Evolutionary conservation across 768 basidiomycete genomes (phyloP).

Genomic region (Termitomyces sp.): DNA sequence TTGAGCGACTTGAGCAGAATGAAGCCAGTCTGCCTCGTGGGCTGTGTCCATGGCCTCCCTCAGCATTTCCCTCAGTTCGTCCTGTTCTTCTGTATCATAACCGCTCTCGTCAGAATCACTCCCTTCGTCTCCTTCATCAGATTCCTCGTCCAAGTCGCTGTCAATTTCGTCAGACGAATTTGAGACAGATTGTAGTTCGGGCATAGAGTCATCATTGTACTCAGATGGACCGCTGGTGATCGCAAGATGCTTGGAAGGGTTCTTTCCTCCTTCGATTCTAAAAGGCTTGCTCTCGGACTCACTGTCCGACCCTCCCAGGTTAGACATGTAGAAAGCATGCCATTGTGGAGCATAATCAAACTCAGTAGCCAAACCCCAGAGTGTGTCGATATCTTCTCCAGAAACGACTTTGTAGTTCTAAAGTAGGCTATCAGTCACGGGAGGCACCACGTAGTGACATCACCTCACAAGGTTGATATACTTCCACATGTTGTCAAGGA

Average conservation of each 20-base stretch:
- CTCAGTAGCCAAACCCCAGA: constrained; percentile 59
- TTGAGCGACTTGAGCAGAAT: constrained; percentile 31
- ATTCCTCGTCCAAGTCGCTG: constrained; percentile 27
- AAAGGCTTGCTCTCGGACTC: constrained; percentile 19
- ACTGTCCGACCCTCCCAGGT: constrained; percentile 23
- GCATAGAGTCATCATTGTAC: constrained; percentile 55
- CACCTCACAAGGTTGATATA: constrained; percentile 50
- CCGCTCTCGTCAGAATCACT: constrained; percentile 35
- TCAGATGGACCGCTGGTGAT: constrained; percentile 45
- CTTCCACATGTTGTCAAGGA: constrained; percentile 63
- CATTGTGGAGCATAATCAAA: constrained; percentile 55
- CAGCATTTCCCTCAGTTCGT: constrained; percentile 52
- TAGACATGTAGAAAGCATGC: constrained; percentile 38
- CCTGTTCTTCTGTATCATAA: constrained; percentile 69
- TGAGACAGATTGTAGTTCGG: constrained; percentile 60
- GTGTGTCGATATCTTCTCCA: constrained; percentile 50
- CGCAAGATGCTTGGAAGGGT: constrained; percentile 36
- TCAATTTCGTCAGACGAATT: constrained; percentile 46
- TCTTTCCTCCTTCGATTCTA: constrained; percentile 15
- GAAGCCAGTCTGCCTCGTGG: constrained; percentile 54
- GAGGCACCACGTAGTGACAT: not conserved
- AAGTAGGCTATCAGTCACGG: not conserved
- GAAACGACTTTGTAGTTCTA: constrained; percentile 57
- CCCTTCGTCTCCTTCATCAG: constrained; percentile 30
- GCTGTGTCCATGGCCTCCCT: constrained; percentile 73